Evolutionary conservation across 2,329 filamentous ascomycete species (phyloP).

Genomic region (Geosmithia morbida): DNA sequence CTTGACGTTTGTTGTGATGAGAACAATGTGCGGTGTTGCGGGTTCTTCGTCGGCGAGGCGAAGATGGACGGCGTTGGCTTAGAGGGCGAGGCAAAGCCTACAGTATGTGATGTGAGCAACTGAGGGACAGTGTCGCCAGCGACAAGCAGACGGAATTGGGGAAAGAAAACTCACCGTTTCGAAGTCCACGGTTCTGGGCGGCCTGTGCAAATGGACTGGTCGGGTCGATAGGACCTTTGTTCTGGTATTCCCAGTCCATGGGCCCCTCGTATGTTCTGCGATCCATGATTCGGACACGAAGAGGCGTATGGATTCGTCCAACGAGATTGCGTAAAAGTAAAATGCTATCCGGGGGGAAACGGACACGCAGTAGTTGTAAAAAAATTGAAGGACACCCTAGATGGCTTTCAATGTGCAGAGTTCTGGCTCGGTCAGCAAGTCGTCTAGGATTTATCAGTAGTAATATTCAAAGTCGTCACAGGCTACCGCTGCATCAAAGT

Average conservation of each 20-base stretch:
- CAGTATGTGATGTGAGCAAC: background rate
- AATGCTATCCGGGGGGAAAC: background rate
- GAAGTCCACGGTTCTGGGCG: slow-evolving; percentile 19
- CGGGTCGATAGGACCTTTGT: slow-evolving; percentile 39
- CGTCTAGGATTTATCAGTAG: background rate
- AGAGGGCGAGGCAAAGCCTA: slow-evolving; percentile 23
- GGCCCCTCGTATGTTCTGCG: slow-evolving; percentile 42
- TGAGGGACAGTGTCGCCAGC: slow-evolving; percentile 7
- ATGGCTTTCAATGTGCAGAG: background rate
- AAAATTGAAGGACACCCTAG: background rate
- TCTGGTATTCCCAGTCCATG: slow-evolving; percentile 56
- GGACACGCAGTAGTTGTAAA: background rate
- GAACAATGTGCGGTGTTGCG: slow-evolving; percentile 20
- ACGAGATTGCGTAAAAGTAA: background rate
- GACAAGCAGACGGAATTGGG: background rate
- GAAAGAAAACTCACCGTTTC: slow-evolving; percentile 24
- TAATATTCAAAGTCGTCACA: background rate
- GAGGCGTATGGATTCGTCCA: background rate
- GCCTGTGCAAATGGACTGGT: slow-evolving; percentile 47
- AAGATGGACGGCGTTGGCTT: slow-evolving; percentile 10
- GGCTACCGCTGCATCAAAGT: slow-evolving; percentile 8
- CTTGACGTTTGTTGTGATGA: slow-evolving; percentile 21
- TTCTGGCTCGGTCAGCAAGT: background rate
- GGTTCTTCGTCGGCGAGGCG: slow-evolving; percentile 25
- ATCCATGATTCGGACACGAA: slow-evolving; percentile 23